Percentiles rank a stretch among this genome's conserved stretches.
These are phyloP conservation scores for Tremellales sp. DNA, from an alignment of 1,284 basidiomycete species.

Conservation along the genomic window DNA sequence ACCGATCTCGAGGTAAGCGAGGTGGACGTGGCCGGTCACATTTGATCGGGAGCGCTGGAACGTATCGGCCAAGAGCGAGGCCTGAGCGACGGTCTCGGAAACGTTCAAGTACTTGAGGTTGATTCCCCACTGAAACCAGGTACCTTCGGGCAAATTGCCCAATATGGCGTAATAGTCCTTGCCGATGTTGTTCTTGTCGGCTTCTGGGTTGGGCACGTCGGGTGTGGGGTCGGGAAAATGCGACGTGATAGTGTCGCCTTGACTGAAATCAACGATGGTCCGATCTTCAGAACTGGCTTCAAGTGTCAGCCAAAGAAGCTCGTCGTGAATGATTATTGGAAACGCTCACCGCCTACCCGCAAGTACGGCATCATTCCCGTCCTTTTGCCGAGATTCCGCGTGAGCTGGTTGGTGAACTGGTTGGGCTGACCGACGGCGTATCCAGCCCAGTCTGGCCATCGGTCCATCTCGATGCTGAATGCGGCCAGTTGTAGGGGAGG, in stretches of 20 bases:
- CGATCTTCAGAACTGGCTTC: constrained; percentile 22
- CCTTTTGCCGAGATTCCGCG: constrained; percentile 7
- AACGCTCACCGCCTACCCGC: constrained; percentile 11
- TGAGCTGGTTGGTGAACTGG: constrained; percentile 11
- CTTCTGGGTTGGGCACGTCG: constrained; percentile 61
- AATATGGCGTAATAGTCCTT: constrained; percentile 58
- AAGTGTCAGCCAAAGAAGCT: too few relatives aligned
- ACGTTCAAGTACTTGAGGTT: constrained; percentile 59
- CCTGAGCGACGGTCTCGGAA: constrained; percentile 59
- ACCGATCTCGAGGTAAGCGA: constrained; percentile 60
- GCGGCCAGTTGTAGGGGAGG: constrained; percentile 7
- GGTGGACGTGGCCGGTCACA: constrained; percentile 50
- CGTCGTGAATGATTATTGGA: not conserved
- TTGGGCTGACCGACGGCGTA: constrained; percentile 13
- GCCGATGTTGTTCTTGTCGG: constrained; percentile 57
- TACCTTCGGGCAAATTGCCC: constrained; percentile 53
- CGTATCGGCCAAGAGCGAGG: constrained; percentile 51
- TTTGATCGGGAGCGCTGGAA: constrained; percentile 52
- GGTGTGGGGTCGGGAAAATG: constrained; percentile 56
- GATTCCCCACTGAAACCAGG: constrained; percentile 63
- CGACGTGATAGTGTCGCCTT: constrained; percentile 11
- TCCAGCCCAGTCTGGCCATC: constrained; percentile 22
- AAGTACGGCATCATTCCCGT: constrained; percentile 13
- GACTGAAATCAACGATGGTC: constrained; percentile 8
- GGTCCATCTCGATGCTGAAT: constrained; percentile 26